These are phyloP conservation scores for Botryosphaeria agaves DNA, from an alignment of 2,329 filamentous ascomycete genomes.

Conservation along the genomic window DNA sequence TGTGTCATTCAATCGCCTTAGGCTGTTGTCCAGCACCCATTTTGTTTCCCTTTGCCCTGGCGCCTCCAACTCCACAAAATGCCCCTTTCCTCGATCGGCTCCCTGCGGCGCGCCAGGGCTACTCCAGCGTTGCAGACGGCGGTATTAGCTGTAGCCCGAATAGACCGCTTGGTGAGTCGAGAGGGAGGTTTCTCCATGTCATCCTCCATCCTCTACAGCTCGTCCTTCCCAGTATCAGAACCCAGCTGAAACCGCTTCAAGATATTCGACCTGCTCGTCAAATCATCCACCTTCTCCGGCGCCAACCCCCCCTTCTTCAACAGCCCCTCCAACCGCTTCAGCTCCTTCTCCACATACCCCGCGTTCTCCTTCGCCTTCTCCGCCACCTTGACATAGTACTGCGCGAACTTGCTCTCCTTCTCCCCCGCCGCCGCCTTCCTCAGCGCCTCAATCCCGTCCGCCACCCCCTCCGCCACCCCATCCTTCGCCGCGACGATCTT, in stretches of 20 bases:
- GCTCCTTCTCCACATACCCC: conserved; percentile 71
- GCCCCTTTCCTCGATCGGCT: no score
- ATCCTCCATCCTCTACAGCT: no score
- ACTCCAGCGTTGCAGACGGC: no score
- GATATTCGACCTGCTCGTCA: conserved; percentile 76
- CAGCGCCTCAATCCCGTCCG: conserved; percentile 43
- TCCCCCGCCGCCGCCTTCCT: conserved; percentile 58
- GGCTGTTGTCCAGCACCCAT: no score
- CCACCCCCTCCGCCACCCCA: conserved; percentile 36
- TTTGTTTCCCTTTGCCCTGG: no score
- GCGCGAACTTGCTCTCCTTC: conserved; percentile 58
- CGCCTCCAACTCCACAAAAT: no score
- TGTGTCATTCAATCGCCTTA: no score
- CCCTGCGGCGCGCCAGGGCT: no score
- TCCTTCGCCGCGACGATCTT: conserved; percentile 34
- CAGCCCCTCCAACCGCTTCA: conserved; percentile 60
- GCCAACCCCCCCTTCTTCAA: conserved; percentile 75
- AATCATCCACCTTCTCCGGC: conserved; percentile 73
- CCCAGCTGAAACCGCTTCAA: conserved; percentile 59
- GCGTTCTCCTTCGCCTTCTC: conserved; percentile 67
- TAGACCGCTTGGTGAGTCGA: no score
- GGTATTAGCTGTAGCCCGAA: no score
- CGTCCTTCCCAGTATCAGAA: conserved; percentile 39
- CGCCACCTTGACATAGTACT: conserved; percentile 88
- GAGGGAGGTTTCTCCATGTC: no score